Evolutionary conservation across 106 monocot species (phyloP), one percentile per base, ranked within the genome.

Genomic region (Posidonia australis): DNA sequence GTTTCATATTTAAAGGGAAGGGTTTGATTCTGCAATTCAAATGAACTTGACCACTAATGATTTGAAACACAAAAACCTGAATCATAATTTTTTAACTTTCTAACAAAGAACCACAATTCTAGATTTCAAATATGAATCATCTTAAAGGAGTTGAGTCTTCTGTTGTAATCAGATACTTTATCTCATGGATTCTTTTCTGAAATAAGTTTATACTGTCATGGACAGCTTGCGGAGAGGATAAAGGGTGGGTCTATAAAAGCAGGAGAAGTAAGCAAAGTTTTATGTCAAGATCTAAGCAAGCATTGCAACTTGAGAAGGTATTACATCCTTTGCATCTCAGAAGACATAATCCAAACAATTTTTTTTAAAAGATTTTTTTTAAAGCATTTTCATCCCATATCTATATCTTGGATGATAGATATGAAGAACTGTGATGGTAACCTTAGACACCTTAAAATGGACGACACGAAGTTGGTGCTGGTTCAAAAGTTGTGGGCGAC

Each of bases 271-370:
- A 83, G 83, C 85, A 88, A 75, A 49, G 78, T 77, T 41, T 65
- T 92, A 36, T 88, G 92, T 54, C 70, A 79, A 78, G 88, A 92
- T 72, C 78, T 92, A 53, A 88, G 78, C 79, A 80, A 78, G 58
- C 78, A 88, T 69, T 92, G 92, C 69, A 48, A 54, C 49, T 46
- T 1, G 44, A 18, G 18, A 13, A 76, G 81, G 81, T 78, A 75
- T 27, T 59, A 27, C 30, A 59, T 32, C 4, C 19, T 4, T 3
- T 49, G 49, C 0, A n/a, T n/a, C n/a, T n/a, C n/a, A n/a, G n/a
- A n/a, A n/a, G n/a, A n/a, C n/a, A n/a, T n/a, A n/a, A n/a, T n/a
- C n/a, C n/a, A n/a, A n/a, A n/a, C n/a, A n/a, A n/a, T n/a, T n/a
- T n/a, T n/a, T n/a, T n/a, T n/a, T n/a, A n/a, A n/a, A n/a, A n/a